A percentile compares a stretch with the other conserved stretches of the same genome.
Evolutionary conservation across 352 stramenopile genomes (phyloP).

Genomic region (Pythium oligandrum): DNA sequence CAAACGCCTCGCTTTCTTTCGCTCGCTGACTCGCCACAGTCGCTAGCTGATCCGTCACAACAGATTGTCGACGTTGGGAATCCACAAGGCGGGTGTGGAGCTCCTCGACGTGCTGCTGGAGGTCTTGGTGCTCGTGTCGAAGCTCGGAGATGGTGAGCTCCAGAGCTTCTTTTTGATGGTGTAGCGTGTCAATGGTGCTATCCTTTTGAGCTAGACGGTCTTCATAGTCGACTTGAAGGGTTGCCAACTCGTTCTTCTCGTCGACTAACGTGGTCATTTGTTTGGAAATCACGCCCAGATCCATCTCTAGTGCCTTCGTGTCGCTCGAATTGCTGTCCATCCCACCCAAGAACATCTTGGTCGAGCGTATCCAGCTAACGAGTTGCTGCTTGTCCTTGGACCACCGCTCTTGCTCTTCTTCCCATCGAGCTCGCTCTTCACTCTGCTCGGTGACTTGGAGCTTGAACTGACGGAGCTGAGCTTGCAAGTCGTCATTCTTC

Average conservation of each 20-base stretch:
- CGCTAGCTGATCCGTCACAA: slow-evolving; percentile 14
- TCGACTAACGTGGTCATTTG: slow-evolving; percentile 7
- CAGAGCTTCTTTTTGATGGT: slow-evolving; percentile 37
- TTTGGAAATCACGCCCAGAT: background rate
- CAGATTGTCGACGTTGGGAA: slow-evolving; percentile 23
- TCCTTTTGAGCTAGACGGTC: no score
- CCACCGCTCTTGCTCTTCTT: background rate
- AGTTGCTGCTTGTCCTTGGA: no score
- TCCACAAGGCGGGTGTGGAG: slow-evolving; percentile 50
- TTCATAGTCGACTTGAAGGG: no score
- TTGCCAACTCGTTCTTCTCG: slow-evolving; percentile 10
- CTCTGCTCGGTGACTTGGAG: background rate
- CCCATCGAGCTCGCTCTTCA: background rate
- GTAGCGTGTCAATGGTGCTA: slow-evolving; percentile 22
- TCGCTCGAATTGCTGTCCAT: background rate
- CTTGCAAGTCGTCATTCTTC: slow-evolving; percentile 14
- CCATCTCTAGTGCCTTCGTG: background rate
- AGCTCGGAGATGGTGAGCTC: slow-evolving; percentile 39
- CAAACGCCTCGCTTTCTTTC: slow-evolving; percentile 11
- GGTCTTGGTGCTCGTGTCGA: slow-evolving; percentile 42
- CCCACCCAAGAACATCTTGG: no score
- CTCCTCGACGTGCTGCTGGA: slow-evolving; percentile 44
- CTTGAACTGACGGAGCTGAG: slow-evolving; percentile 11
- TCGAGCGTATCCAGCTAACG: no score
- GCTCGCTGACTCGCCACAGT: slow-evolving; percentile 5